These are phyloP conservation scores for Phytopythium chamaehyphon DNA, from an alignment of 352 stramenopile genomes.

Conservation along the genomic window DNA sequence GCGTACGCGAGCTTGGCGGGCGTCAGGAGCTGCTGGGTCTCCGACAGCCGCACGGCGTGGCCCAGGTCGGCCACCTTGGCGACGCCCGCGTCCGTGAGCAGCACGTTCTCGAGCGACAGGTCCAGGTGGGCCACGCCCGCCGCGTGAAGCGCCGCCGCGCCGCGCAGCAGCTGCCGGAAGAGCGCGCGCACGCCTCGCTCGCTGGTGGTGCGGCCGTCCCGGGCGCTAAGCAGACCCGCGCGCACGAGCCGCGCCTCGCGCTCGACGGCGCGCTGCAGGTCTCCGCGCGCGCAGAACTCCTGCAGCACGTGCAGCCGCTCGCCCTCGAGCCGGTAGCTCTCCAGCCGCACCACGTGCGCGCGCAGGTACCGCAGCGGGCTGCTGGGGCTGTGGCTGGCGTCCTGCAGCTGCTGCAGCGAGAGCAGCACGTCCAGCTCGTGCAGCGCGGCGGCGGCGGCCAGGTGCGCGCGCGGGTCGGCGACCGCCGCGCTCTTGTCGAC, in stretches of 20 bases:
- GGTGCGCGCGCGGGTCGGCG: conserved; percentile 17
- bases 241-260: conserved; percentile 41
- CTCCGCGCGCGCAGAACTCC: conserved; percentile 62
- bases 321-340: conserved; percentile 39
- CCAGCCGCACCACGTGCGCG: conserved; percentile 46
- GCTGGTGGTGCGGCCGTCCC: conserved; percentile 24
- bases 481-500: conserved; percentile 64
- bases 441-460: conserved; percentile 36
- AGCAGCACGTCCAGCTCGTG: conserved; percentile 68
- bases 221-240: conserved; percentile 22
- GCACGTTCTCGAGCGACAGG: conserved; percentile 94
- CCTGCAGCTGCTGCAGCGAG: conserved; percentile 17
- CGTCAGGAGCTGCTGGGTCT: conserved; percentile 15
- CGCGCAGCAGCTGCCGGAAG: conserved; percentile 76
- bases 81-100: conserved; percentile 82
- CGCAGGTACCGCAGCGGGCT: conserved; percentile 3
- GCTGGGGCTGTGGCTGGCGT: background rate
- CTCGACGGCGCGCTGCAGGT: conserved; percentile 52
- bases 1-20: conserved; percentile 68
- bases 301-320: conserved; percentile 57
- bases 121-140: conserved; percentile 90
- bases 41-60: conserved; percentile 49
- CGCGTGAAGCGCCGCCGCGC: conserved; percentile 83
- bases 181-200: conserved; percentile 26
- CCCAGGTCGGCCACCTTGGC: conserved; percentile 90